Evolutionary conservation across 2,329 filamentous ascomycete genomes (phyloP), one percentile per base, ranked within the genome.

Genomic region (Venturia asperata): DNA sequence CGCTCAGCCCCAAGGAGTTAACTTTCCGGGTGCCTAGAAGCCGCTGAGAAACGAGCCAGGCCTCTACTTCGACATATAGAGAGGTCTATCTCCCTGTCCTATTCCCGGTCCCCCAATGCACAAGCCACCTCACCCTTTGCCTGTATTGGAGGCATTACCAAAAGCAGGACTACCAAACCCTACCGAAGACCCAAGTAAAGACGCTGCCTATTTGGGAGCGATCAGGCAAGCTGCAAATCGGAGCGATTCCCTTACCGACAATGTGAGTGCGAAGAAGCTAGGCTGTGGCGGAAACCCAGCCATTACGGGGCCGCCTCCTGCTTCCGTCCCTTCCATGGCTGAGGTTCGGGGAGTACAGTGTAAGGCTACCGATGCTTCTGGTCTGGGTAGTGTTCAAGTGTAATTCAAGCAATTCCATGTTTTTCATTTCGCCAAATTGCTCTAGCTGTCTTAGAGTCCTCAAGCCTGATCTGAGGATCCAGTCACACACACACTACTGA

Each of bases 21-120:
- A 70, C 2, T 79, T 73, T 24, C 76, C 73, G 10, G 71, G 71
- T 49, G 73, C 80, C 11, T 82, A 82, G 69, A 74, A 71, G 55
- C 67, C 70, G 30, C 56, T 63, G 5, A n/a, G 41, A 17, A 72
- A 70, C 21, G 78, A 80, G 39, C 68, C 77, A 9, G 81, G 81
- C 34, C 78, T 81, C 68, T 61, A 72, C 62, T 75, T 77, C 69
- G 74, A 74, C 66, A 68, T 77, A 43, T 77, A 72, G 67, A 67
- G 64, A 30, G 68, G 67, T 39, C 72, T 73, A 62, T 70, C 67
- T 9, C 68, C 68, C 47, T 77, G 77, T 66, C 69, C 71, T 15
- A 71, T 72, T 58, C 74, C 75, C 5, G 75, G 75, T 15, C 75
- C 75, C 13, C 19, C 17, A 5, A 19, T 63, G 13, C 61, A 64